Evolutionary conservation across 2,329 filamentous ascomycete genomes (phyloP), one percentile per base, ranked within the genome.

Genomic region (Rhexocercosporidium sp.): DNA sequence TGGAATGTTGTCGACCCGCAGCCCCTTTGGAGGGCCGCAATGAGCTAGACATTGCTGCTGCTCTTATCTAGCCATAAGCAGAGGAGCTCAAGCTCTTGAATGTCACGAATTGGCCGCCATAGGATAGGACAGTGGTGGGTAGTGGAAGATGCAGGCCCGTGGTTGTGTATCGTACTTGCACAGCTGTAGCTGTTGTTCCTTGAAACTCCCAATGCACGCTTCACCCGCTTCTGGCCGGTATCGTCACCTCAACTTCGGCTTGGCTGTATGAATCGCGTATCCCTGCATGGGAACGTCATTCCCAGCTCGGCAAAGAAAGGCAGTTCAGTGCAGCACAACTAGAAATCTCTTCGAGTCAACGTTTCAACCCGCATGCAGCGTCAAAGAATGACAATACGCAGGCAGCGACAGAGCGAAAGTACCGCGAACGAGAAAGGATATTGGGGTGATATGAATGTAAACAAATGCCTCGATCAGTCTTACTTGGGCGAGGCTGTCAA

Each of bases 1-100:
- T 83, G 34, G 82, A 72, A 79, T 72, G 75, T 56, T 67, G 70
- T 56, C 74, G 74, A 9, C 62, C 31, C 3, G 61, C 54, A 37
- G 39, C 49, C 34, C 53, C 44, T 34, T 44, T 39, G 8, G 63
- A 49, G 25, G 64, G 66, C 63, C 62, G 68, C 22, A 39, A 34
- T 44, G 61, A 25, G 61, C 63, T 57, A 59, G 66, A 53, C 66
- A 67, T 67, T 47, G 59, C 54, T 47, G 59, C 54, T 62, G 37
- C 53, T 47, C 16, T 25, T 25, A 22, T 27, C 29, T 34, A 34
- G n/a, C 46, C 25, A 25, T 18, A 4, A 29, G 25, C 59, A 51
- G 18, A 27, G 25, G 27, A 47, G 46, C 37, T 54, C 31, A 34
- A 57, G 34, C 9, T 39, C 20, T 34, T 25, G 11, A n/a, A 27